phyloP scores from a whole-genome alignment of 768 basidiomycete species.

The Cystofilobasidium capitatum region DNA sequence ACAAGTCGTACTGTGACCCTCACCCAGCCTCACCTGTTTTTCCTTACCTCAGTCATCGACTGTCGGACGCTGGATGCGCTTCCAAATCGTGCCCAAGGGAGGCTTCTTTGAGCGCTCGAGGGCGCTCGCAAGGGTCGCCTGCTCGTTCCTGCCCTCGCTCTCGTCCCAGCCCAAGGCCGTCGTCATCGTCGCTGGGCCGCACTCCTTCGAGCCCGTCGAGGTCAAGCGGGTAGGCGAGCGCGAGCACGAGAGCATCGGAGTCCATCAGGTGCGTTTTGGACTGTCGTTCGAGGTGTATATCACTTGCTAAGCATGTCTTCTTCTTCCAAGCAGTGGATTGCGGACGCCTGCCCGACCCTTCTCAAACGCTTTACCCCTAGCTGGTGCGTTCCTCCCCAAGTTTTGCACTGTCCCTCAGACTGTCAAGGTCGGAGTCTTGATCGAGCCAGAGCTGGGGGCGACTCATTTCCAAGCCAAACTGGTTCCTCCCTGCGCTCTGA shows the following conservation, averaged over 20 bases:
- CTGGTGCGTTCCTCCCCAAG: conserved; percentile 18
- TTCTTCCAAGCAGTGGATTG: conserved; percentile 14
- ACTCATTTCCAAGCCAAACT: too few relatives aligned
- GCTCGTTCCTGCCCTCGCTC: neutral
- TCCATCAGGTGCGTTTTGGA: conserved; percentile 8
- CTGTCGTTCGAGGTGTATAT: neutral
- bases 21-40: too few relatives aligned
- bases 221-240: conserved; percentile 8
- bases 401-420: neutral
- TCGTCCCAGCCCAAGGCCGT: neutral
- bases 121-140: neutral
- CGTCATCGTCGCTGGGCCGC: conserved; percentile 7
- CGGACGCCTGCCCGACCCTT: conserved; percentile 12
- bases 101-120: conserved; percentile 15
- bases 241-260: conserved; percentile 5
- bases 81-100: neutral
- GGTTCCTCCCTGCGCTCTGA: too few relatives aligned
- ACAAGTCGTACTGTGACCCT: too few relatives aligned
- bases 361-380: conserved; percentile 19
- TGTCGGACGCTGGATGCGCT: neutral
- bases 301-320: neutral
- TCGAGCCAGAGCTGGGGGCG: neutral
- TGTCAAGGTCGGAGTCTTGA: neutral
- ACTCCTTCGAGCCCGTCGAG: neutral
- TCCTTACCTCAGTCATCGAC: too few relatives aligned